A percentile compares a stretch with the other conserved stretches of the same genome.
phyloP scores from a whole-genome alignment of 192 early-diverging fungal species.

The Paraglomus brasilianum region DNA sequence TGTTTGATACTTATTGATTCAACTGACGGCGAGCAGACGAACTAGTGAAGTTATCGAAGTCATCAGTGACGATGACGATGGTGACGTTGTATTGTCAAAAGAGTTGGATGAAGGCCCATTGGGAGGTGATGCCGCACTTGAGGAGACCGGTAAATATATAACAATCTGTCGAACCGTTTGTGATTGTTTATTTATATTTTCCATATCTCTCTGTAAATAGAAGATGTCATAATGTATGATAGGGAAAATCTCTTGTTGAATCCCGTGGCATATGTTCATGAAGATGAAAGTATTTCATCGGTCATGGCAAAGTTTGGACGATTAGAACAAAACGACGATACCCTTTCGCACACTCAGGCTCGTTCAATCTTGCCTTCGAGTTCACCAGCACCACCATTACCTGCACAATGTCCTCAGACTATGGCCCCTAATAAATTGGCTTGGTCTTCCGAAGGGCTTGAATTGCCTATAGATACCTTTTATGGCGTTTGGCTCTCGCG shows the following conservation, averaged over 20 bases:
- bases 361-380: neutral
- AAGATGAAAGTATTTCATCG: slow-evolving; percentile 48
- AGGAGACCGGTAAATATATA: neutral
- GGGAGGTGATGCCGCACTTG: neutral
- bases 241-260: slow-evolving; percentile 34
- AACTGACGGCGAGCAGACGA: neutral
- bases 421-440: slow-evolving; percentile 13
- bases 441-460: slow-evolving; percentile 21
- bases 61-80: slow-evolving; percentile 45
- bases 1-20: neutral
- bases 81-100: slow-evolving; percentile 43
- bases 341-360: neutral
- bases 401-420: too few relatives aligned
- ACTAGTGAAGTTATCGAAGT: slow-evolving; percentile 31
- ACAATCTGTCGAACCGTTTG: neutral
- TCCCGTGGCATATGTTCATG: slow-evolving; percentile 45
- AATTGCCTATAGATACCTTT: slow-evolving; percentile 29
- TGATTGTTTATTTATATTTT: neutral
- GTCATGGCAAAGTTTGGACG: slow-evolving; percentile 46
- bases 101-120: neutral
- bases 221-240: neutral
- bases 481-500: slow-evolving; percentile 40
- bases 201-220: neutral
- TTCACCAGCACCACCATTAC: too few relatives aligned
- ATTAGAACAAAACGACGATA: slow-evolving; percentile 31